Evolutionary conservation across 169 alveolate genomes (phyloP).

Genomic region (Blepharisma undulans): DNA sequence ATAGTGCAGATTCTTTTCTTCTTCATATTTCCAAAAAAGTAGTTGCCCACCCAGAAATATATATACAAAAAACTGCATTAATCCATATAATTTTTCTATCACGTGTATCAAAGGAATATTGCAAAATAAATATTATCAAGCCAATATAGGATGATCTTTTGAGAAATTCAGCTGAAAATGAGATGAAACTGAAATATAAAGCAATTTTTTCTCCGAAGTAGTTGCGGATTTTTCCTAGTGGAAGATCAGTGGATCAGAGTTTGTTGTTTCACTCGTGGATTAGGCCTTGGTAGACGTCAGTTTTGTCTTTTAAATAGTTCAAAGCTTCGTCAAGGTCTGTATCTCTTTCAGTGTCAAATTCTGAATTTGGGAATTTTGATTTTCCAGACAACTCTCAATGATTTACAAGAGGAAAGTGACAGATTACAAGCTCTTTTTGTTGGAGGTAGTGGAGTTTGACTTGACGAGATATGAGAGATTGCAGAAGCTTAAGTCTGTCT

Average conservation of each 20-base stretch:
- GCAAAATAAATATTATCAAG: constrained; percentile 42
- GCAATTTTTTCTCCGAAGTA: constrained; percentile 76
- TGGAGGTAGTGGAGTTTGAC: not conserved
- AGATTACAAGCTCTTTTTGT: not conserved
- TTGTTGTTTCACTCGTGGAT: not conserved
- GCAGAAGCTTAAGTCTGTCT: constrained; percentile 29
- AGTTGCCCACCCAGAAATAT: constrained; percentile 51
- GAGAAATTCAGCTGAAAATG: constrained; percentile 64
- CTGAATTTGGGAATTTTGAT: not conserved
- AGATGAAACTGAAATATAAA: constrained; percentile 71
- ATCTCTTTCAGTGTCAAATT: not conserved
- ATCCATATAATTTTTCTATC: not conserved
- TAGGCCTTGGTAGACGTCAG: not conserved
- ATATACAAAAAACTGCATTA: constrained; percentile 33
- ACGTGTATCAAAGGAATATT: not conserved
- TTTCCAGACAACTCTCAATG: constrained; percentile 22
- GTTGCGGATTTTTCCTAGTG: constrained; percentile 43
- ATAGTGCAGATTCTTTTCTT: constrained; percentile 53
- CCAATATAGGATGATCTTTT: constrained; percentile 61
- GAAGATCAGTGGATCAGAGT: not conserved
- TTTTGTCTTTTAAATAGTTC: not conserved
- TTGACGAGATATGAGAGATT: not conserved
- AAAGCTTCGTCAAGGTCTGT: not conserved
- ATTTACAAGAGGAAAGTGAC: constrained; percentile 13
- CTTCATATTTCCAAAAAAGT: constrained; percentile 55